phyloP scores from a whole-genome alignment of 1,284 basidiomycete genomes.

The Coniferiporia weirii region DNA sequence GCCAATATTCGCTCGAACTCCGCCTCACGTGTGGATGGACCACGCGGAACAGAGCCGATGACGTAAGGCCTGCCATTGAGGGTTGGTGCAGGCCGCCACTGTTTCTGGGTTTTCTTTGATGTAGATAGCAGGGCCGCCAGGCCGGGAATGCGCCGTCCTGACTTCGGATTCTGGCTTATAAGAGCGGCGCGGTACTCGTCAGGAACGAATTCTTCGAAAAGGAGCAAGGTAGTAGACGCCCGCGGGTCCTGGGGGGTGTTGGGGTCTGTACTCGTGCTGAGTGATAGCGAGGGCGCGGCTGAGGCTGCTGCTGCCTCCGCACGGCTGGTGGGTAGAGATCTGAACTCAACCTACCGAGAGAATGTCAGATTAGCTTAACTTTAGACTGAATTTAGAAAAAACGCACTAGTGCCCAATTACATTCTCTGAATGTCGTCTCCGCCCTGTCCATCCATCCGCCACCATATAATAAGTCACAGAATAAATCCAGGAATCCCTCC shows the following conservation, averaged over 20 bases:
- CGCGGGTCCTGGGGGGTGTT: slow-evolving; percentile 43
- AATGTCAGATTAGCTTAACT: neutral
- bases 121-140: slow-evolving; percentile 28
- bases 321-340: slow-evolving; percentile 46
- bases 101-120: slow-evolving; percentile 33
- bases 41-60: slow-evolving; percentile 60
- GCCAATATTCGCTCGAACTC: slow-evolving; percentile 78
- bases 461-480: slow-evolving; percentile 80
- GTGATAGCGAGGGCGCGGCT: neutral
- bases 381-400: neutral
- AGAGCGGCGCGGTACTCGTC: slow-evolving; percentile 79
- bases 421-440: slow-evolving; percentile 75
- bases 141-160: slow-evolving; percentile 28
- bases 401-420: slow-evolving; percentile 87
- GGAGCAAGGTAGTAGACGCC: slow-evolving; percentile 53
- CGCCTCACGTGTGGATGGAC: slow-evolving; percentile 52
- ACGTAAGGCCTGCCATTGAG: slow-evolving; percentile 73
- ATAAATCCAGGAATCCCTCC: slow-evolving; percentile 83
- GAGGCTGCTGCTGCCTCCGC: neutral
- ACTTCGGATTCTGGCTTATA: slow-evolving; percentile 37
- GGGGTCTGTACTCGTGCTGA: slow-evolving; percentile 2
- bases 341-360: slow-evolving; percentile 70
- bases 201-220: slow-evolving; percentile 88
- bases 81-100: slow-evolving; percentile 73
- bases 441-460: slow-evolving; percentile 77